Evolutionary conservation across 2,329 filamentous ascomycete species (phyloP), one percentile per base, ranked within the genome.

Genomic region (Xylariales sp.): DNA sequence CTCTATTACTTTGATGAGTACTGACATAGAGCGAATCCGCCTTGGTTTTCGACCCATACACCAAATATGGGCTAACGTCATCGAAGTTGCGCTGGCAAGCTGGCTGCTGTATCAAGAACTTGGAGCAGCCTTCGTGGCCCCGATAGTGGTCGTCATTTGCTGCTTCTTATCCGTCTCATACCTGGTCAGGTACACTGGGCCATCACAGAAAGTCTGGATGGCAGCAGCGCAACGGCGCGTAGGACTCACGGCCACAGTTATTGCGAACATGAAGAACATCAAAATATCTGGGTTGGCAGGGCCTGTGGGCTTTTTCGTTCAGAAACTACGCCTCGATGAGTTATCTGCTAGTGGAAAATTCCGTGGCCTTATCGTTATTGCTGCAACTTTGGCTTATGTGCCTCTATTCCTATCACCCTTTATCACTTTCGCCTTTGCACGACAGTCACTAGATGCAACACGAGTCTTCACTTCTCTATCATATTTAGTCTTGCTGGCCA

Each of bases 21-120:
- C 65, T 4, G 70, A 74, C 33, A 54, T 72, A 8, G 69, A 71
- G 40, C 57, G 62, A 5, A 61, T 72, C 4, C 48, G 56, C 2
- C 30, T 46, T 0, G 67, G 63, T 1, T 51, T 59, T 4, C 39
- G 47, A 4, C 45, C 39, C 2, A 39, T 67, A 21, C 70, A 71
- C 32, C 61, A 69, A 18, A 40, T 62, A 5, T 70, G 66, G 67
- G 62, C 57, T 0, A 61, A 51, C 27, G 36, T 56, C 1, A 42
- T 72, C 1, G 63, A 75, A 42, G 60, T 69, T 4, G 61, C 49
- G 5, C 37, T 76, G 2, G 66, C 65, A 0, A 63, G 65, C 33
- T 77, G 61, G 50, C 56, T 77, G 0, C 55, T 78, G 1, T 55
- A 73, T 15, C 47, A 46, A 4, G 61, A 72, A 33, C 47, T 78